Conservation (phyloP, 2,329 filamentous ascomycete genomes). For the Podosphaera leucotricha region DNA sequence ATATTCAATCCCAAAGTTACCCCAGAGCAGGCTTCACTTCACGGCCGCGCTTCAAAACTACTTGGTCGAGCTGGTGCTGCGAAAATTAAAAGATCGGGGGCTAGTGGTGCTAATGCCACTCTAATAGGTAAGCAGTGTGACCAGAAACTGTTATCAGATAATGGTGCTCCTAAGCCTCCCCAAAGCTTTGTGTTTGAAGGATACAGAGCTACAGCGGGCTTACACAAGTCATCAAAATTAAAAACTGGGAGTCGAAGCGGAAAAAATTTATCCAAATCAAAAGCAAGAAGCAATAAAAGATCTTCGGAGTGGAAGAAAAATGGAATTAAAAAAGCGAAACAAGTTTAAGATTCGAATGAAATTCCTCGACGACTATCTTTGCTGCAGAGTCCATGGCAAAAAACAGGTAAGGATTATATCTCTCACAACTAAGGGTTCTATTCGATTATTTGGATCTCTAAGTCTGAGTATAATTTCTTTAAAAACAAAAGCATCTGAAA, state of each 20-base stretch:
- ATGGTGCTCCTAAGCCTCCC: conserved; percentile 26
- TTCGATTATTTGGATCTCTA: too few relatives aligned
- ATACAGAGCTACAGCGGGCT: conserved; percentile 43
- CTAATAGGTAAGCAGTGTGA: conserved; percentile 6
- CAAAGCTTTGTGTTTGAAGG: conserved; percentile 65
- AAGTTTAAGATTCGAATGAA: background rate
- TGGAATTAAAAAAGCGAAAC: conserved; percentile 16
- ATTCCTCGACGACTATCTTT: too few relatives aligned
- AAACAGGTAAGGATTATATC: too few relatives aligned
- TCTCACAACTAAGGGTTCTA: too few relatives aligned
- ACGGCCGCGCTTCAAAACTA: conserved; percentile 51
- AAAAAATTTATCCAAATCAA: conserved; percentile 23
- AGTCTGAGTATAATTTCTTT: too few relatives aligned
- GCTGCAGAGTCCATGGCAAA: too few relatives aligned
- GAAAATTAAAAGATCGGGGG: conserved; percentile 13
- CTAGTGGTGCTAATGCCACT: conserved; percentile 12
- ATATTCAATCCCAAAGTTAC: conserved; percentile 47
- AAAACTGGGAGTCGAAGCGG: conserved; percentile 32
- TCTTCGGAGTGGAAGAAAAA: conserved; percentile 18
- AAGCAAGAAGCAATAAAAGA: conserved; percentile 15
- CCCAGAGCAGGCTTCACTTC: conserved; percentile 42
- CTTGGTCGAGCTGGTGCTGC: conserved; percentile 45
- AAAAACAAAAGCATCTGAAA: too few relatives aligned
- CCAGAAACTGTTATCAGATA: conserved; percentile 4
- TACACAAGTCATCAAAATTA: conserved; percentile 37